phyloP scores from a whole-genome alignment of 139 green algal species.

The Chlorella sorokiniana region DNA sequence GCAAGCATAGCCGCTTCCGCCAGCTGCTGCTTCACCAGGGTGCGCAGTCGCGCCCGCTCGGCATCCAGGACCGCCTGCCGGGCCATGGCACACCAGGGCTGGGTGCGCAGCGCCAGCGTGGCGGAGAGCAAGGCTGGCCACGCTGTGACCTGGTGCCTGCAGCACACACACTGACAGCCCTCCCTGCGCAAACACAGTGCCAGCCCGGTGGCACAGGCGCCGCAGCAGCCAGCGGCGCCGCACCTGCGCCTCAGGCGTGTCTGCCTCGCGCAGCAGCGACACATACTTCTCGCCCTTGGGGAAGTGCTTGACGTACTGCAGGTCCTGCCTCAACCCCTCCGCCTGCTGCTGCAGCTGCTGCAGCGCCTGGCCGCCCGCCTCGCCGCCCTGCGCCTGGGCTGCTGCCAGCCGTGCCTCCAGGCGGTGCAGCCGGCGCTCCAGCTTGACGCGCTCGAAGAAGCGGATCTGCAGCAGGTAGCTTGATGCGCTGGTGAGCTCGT shows the following conservation, averaged over 20 bases:
- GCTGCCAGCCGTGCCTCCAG: slow-evolving; percentile 44
- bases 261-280: slow-evolving; percentile 63
- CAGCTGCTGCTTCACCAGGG: slow-evolving; percentile 48
- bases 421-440: slow-evolving; percentile 71
- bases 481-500: not conserved
- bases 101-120: not conserved
- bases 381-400: not conserved
- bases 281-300: slow-evolving; percentile 89
- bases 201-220: not conserved
- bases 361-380: not conserved
- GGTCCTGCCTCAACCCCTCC: not conserved
- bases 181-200: not conserved
- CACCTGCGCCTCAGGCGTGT: slow-evolving; percentile 58
- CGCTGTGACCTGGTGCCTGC: no score
- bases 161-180: not conserved
- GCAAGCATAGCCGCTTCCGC: slow-evolving; percentile 61
- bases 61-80: slow-evolving; percentile 47
- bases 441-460: slow-evolving; percentile 90
- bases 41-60: slow-evolving; percentile 59
- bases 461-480: slow-evolving; percentile 59
- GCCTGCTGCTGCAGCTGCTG: not conserved
- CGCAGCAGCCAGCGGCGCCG: not conserved
- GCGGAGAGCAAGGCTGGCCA: no score
- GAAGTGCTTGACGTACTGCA: slow-evolving; percentile 86
- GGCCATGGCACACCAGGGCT: not conserved